Percentiles rank a stretch among this genome's conserved stretches.
Conservation (phyloP, 192 early-diverging fungal species). For the Gigaspora rosea region DNA sequence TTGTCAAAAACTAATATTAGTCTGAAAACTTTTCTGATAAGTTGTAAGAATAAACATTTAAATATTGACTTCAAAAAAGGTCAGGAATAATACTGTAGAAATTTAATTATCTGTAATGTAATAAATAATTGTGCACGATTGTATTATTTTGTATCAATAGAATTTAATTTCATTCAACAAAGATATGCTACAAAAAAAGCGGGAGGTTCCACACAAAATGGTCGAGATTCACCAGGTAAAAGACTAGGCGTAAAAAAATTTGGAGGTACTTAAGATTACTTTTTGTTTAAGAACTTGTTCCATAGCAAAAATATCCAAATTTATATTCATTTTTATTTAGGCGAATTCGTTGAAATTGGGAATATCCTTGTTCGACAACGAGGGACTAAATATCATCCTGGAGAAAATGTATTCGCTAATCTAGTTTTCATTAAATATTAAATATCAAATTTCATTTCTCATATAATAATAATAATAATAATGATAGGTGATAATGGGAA, state of each 20-base stretch:
- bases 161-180: conserved; percentile 23
- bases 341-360: conserved; percentile 70
- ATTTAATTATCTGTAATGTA: too few species aligned
- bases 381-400: conserved; percentile 77
- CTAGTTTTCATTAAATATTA: neutral
- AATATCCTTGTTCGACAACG: conserved; percentile 83
- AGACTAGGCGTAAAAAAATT: conserved; percentile 79
- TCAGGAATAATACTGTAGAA: too few species aligned
- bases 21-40: too few species aligned
- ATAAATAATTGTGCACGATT: too few species aligned
- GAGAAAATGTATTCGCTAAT: conserved; percentile 64
- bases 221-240: conserved; percentile 76
- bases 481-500: conserved; percentile 64
- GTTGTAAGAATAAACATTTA: too few species aligned
- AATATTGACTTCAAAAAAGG: too few species aligned
- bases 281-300: neutral
- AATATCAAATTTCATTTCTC: neutral
- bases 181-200: conserved; percentile 79
- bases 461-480: neutral
- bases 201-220: conserved; percentile 78
- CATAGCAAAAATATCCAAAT: neutral
- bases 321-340: conserved; percentile 30
- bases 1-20: too few species aligned
- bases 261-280: conserved; percentile 46
- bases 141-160: too few species aligned